Percentiles rank a stretch among this genome's conserved stretches.
phyloP scores from a whole-genome alignment of 306 rosid genomes.

The Delonix regia region DNA sequence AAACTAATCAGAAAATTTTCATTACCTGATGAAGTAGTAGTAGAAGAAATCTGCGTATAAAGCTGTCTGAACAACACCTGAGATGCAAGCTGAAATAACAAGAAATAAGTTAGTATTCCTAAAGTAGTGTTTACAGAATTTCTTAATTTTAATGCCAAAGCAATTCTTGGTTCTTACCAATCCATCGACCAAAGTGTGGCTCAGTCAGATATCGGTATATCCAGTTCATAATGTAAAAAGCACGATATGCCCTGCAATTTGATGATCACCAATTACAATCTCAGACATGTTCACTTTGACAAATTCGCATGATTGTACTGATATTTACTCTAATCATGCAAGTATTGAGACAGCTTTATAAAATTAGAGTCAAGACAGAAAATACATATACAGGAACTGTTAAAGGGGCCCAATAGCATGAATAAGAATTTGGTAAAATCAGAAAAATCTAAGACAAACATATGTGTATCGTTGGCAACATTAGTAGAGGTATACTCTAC shows the following conservation, averaged over 20 bases:
- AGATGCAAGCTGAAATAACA: constrained; percentile 64
- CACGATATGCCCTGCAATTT: constrained; percentile 89
- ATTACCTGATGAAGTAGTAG: constrained; percentile 86
- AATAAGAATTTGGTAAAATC: constrained; percentile 13
- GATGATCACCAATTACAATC: constrained; percentile 22
- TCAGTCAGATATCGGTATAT: constrained; percentile 93
- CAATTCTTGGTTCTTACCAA: constrained; percentile 57
- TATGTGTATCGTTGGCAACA: neutral
- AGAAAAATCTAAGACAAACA: neutral
- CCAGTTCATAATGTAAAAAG: constrained; percentile 94
- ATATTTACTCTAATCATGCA: constrained; percentile 9
- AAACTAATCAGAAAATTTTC: neutral
- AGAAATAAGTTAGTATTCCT: constrained; percentile 24
- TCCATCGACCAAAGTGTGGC: constrained; percentile 71
- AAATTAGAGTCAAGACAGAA: constrained; percentile 18
- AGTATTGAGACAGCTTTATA: neutral
- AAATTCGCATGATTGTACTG: neutral
- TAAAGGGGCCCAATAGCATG: constrained; percentile 9
- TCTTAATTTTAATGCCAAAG: constrained; percentile 13
- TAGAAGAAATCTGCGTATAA: constrained; percentile 96
- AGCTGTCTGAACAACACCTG: constrained; percentile 94
- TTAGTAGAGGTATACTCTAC: neutral
- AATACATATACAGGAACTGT: constrained; percentile 5
- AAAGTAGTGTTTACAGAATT: neutral
- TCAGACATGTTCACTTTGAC: constrained; percentile 22